phyloP scores from a whole-genome alignment of 257 asterid species.

The Galeopsis tetrahit region DNA sequence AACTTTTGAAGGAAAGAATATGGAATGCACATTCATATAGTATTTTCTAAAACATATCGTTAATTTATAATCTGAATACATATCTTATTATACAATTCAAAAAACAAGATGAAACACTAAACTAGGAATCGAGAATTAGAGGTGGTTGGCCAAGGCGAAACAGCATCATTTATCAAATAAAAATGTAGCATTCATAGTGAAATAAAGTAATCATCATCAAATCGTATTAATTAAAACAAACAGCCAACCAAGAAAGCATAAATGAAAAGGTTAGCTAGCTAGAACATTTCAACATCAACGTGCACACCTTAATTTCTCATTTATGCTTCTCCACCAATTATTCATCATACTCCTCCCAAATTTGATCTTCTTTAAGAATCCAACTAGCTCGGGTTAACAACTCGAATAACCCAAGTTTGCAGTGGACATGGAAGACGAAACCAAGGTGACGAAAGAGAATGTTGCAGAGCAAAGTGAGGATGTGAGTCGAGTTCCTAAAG shows the following conservation, averaged over 20 bases:
- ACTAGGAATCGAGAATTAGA: too few species aligned
- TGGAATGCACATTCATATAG: neutral
- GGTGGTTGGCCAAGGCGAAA: neutral
- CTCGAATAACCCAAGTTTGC: neutral
- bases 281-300: slow-evolving; percentile 7
- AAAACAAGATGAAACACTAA: too few species aligned
- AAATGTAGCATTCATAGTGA: neutral
- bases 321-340: neutral
- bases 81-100: neutral
- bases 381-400: neutral
- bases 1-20: too few species aligned
- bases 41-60: neutral
- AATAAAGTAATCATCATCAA: slow-evolving; percentile 11
- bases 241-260: slow-evolving; percentile 14
- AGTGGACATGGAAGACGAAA: slow-evolving; percentile 32
- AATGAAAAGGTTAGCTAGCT: neutral
- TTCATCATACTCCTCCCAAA: neutral
- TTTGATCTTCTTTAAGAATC: neutral
- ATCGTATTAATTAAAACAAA: neutral
- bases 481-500: neutral
- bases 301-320: slow-evolving; percentile 5
- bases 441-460: slow-evolving; percentile 7
- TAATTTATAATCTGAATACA: neutral
- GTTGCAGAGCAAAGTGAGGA: neutral
- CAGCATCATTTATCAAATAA: neutral